Conservation (phyloP, 805 yeast species). For the Priceomyces fermenticarens region DNA sequence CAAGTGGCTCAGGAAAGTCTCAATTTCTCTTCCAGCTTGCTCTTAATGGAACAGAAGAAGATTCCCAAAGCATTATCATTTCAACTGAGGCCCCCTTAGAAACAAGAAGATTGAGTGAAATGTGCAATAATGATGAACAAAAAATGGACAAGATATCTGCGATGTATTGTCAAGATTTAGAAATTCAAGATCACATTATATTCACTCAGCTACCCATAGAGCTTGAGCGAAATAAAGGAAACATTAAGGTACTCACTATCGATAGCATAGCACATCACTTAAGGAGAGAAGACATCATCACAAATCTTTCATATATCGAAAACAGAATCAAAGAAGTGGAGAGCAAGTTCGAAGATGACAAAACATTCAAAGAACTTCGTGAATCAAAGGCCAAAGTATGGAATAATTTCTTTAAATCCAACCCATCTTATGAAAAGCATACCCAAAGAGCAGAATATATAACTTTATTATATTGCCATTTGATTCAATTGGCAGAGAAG, state of each 20-base stretch:
- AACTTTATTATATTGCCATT: conserved; percentile 40
- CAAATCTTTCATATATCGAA: conserved; percentile 35
- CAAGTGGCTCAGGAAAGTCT: conserved; percentile 83
- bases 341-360: conserved; percentile 7
- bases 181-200: conserved; percentile 69
- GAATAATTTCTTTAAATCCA: conserved; percentile 19
- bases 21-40: conserved; percentile 71
- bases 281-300: conserved; percentile 48
- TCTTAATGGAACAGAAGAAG: conserved; percentile 46
- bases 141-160: conserved; percentile 43
- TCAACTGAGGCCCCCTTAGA: conserved; percentile 76
- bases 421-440: conserved; percentile 23
- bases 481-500: conserved; percentile 47
- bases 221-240: conserved; percentile 28
- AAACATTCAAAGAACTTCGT: conserved; percentile 12
- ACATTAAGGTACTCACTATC: conserved; percentile 57
- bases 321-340: conserved; percentile 21
- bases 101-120: conserved; percentile 51
- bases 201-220: conserved; percentile 62
- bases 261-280: conserved; percentile 86
- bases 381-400: conserved; percentile 14
- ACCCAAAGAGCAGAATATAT: conserved; percentile 42
- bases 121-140: conserved; percentile 9
- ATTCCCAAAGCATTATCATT: conserved; percentile 49
- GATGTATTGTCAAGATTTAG: conserved; percentile 63